A percentile compares a stretch with the other conserved stretches of the same genome.
phyloP scores from a whole-genome alignment of 2,329 filamentous ascomycete species.

The Podosphaera leucotricha region DNA sequence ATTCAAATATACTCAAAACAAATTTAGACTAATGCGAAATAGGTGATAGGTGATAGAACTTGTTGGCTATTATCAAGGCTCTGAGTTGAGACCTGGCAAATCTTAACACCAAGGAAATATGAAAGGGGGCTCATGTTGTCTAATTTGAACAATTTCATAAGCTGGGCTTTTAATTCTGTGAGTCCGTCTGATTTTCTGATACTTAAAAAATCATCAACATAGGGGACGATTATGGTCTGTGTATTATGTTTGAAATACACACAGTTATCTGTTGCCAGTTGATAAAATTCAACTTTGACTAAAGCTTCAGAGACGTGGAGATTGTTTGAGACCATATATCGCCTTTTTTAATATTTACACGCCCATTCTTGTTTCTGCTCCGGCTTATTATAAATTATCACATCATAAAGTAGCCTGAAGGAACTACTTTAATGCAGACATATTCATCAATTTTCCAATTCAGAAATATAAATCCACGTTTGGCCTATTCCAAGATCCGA shows the following conservation, averaged over 20 bases:
- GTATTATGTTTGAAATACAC: background rate
- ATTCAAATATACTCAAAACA: too few species aligned
- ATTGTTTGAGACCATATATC: background rate
- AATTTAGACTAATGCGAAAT: too few species aligned
- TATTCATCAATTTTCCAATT: background rate
- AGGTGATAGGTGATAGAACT: too few species aligned
- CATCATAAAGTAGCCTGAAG: background rate
- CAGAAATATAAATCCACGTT: too few species aligned
- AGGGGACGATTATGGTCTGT: background rate
- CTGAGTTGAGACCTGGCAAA: too few species aligned
- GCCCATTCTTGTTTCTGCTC: background rate
- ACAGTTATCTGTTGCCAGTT: background rate
- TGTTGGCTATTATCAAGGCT: too few species aligned
- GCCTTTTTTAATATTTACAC: background rate
- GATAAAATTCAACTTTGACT: background rate
- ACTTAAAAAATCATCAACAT: background rate
- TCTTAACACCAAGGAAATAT: background rate
- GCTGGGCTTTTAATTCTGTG: background rate
- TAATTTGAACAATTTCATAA: background rate
- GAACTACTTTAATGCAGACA: background rate
- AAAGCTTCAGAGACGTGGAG: constrained; percentile 1
- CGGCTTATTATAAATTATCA: background rate
- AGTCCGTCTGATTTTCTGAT: background rate
- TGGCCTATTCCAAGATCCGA: too few species aligned
- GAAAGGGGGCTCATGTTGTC: background rate